These are phyloP conservation scores for Venturia carpophila DNA, from an alignment of 2,329 filamentous ascomycete genomes.

Conservation along the genomic window DNA sequence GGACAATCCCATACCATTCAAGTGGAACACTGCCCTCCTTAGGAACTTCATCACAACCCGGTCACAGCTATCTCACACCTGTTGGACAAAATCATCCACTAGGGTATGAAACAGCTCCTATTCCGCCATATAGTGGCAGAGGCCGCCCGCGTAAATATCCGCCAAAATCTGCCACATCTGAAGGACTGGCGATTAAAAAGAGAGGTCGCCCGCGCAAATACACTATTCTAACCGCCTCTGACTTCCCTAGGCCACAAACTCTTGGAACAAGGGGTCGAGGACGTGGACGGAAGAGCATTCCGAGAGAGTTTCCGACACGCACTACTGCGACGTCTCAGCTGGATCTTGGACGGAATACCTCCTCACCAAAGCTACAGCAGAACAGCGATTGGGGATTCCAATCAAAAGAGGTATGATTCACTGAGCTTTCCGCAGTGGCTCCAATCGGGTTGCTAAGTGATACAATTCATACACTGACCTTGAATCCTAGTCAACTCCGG, in stretches of 20 bases:
- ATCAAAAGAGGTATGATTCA: neutral
- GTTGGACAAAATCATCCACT: neutral
- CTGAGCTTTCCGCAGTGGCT: neutral
- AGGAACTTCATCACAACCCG: neutral
- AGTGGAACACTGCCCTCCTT: neutral
- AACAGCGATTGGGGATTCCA: neutral
- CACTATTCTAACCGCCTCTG: neutral
- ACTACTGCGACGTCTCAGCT: neutral
- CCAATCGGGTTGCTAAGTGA: neutral
- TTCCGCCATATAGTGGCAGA: neutral
- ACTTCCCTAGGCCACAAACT: neutral
- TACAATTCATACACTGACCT: neutral
- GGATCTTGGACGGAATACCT: neutral
- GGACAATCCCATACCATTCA: neutral
- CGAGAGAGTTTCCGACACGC: neutral
- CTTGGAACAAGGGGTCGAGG: neutral
- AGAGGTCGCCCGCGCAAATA: neutral
- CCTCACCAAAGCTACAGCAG: neutral
- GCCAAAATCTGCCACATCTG: neutral
- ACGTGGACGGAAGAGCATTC: slow-evolving; percentile 3
- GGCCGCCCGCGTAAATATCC: slow-evolving; percentile 3
- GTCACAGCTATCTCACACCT: neutral
- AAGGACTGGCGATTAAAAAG: neutral
- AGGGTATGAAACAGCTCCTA: neutral
- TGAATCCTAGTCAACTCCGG: neutral